phyloP scores from a whole-genome alignment of 2,329 filamentous ascomycete genomes.

The Botrytis medusae region DNA sequence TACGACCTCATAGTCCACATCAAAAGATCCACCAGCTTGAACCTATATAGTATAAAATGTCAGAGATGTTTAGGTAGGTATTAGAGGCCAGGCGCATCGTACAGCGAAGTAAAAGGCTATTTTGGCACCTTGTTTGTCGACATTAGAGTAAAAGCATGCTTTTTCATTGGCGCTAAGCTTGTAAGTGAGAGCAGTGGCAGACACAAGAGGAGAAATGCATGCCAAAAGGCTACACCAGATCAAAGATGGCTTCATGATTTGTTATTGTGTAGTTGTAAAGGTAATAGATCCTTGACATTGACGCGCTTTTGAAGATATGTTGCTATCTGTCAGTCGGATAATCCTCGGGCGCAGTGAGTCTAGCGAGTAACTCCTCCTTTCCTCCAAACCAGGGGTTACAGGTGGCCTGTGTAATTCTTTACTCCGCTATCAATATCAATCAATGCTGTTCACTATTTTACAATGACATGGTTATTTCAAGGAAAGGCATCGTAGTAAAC shows the following conservation, averaged over 20 bases:
- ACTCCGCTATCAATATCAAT: neutral
- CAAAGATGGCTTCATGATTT: slow-evolving; percentile 64
- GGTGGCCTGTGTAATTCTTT: neutral
- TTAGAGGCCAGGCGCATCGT: slow-evolving; percentile 42
- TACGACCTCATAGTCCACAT: slow-evolving; percentile 88
- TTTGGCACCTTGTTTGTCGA: slow-evolving; percentile 79
- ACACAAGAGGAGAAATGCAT: slow-evolving; percentile 66
- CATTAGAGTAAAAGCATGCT: slow-evolving; percentile 88
- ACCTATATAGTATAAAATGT: slow-evolving; percentile 56
- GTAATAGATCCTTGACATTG: neutral
- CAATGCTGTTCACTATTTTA: neutral
- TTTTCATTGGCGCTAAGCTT: slow-evolving; percentile 87
- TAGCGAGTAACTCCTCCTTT: slow-evolving; percentile 12
- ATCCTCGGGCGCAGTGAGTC: neutral
- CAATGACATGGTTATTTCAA: neutral
- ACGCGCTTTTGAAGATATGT: slow-evolving; percentile 17
- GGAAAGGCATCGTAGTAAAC: neutral
- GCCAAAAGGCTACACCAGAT: slow-evolving; percentile 69
- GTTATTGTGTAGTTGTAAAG: slow-evolving; percentile 17
- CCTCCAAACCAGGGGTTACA: neutral
- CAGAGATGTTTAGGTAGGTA: slow-evolving; percentile 4
- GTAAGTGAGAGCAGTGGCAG: slow-evolving; percentile 92
- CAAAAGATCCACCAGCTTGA: slow-evolving; percentile 97
- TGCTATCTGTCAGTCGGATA: slow-evolving; percentile 20
- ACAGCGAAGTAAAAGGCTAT: slow-evolving; percentile 99